A percentile compares a stretch with the other conserved stretches of the same genome.
Evolutionary conservation across 371 early-diverging fungal genomes (phyloP).

Genomic region (Haplosporangium sp.): DNA sequence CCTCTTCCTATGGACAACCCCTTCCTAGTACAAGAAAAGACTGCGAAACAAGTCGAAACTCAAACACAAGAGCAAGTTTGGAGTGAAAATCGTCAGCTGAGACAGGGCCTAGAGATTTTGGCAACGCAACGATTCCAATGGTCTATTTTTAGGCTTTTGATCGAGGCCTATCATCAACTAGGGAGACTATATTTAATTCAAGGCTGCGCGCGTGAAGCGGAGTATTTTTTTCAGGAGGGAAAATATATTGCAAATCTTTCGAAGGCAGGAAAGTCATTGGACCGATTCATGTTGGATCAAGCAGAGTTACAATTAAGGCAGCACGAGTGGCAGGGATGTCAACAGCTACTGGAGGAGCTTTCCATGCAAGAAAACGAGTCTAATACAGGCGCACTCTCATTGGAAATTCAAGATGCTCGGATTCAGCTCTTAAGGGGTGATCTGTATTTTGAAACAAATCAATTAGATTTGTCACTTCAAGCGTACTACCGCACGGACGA

Average conservation of each 20-base stretch:
- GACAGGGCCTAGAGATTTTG: slow-evolving; percentile 33
- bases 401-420: slow-evolving; percentile 47
- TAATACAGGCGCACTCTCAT: slow-evolving; percentile 12
- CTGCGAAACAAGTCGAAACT: neutral
- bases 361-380: slow-evolving; percentile 15
- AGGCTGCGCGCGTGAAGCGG: slow-evolving; percentile 77
- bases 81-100: slow-evolving; percentile 20
- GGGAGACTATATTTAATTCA: slow-evolving; percentile 66
- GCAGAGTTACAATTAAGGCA: slow-evolving; percentile 68
- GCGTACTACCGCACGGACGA: slow-evolving; percentile 61
- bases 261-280: slow-evolving; percentile 59
- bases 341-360: slow-evolving; percentile 45
- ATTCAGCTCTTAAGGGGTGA: slow-evolving; percentile 62
- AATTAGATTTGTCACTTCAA: slow-evolving; percentile 58
- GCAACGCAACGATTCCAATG: slow-evolving; percentile 44
- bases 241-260: slow-evolving; percentile 64
- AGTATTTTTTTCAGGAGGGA: slow-evolving; percentile 75
- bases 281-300: slow-evolving; percentile 60
- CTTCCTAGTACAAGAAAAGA: slow-evolving; percentile 14
- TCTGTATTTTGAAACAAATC: slow-evolving; percentile 55
- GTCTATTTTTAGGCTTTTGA: slow-evolving; percentile 49
- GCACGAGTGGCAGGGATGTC: slow-evolving; percentile 60
- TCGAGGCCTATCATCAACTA: slow-evolving; percentile 64
- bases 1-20: slow-evolving; percentile 35
- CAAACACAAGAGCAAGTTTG: neutral